Conservation (phyloP, 768 basidiomycete species). For the Auriscalpium orientale region DNA sequence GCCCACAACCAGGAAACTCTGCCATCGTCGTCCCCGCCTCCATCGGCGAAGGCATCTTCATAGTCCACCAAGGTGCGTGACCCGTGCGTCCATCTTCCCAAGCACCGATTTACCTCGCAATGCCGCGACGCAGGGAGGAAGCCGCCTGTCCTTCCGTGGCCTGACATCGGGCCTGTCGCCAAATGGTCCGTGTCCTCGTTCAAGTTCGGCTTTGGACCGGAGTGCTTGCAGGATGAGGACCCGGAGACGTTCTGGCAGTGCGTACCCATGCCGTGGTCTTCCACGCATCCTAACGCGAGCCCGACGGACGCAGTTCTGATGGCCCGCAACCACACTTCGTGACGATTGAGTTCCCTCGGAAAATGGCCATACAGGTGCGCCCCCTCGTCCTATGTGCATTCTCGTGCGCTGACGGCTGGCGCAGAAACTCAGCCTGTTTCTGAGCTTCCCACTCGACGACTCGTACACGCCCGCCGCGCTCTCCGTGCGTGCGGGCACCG, state of each 20-base stretch:
- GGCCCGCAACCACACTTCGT: slow-evolving; percentile 97
- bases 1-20: not conserved
- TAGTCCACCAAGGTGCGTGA: slow-evolving; percentile 30
- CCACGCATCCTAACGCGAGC: not conserved
- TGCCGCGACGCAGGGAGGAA: slow-evolving; percentile 23
- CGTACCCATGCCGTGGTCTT: slow-evolving; percentile 24
- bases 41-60: slow-evolving; percentile 28
- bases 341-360: slow-evolving; percentile 86
- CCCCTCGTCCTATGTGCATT: not conserved
- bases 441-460: slow-evolving; percentile 80
- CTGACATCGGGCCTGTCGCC: slow-evolving; percentile 81
- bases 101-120: not conserved
- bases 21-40: not conserved
- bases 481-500: slow-evolving; percentile 86
- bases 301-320: slow-evolving; percentile 54
- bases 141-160: slow-evolving; percentile 56
- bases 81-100: not conserved
- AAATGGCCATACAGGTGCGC: slow-evolving; percentile 80
- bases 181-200: slow-evolving; percentile 95
- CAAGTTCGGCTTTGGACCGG: slow-evolving; percentile 94
- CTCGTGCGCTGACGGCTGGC: not conserved
- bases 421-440: slow-evolving; percentile 82
- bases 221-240: slow-evolving; percentile 83
- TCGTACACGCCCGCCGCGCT: slow-evolving; percentile 95
- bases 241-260: slow-evolving; percentile 98